Conservation (phyloP, 805 yeast species). For the Metschnikowia chrysomelidarum region DNA sequence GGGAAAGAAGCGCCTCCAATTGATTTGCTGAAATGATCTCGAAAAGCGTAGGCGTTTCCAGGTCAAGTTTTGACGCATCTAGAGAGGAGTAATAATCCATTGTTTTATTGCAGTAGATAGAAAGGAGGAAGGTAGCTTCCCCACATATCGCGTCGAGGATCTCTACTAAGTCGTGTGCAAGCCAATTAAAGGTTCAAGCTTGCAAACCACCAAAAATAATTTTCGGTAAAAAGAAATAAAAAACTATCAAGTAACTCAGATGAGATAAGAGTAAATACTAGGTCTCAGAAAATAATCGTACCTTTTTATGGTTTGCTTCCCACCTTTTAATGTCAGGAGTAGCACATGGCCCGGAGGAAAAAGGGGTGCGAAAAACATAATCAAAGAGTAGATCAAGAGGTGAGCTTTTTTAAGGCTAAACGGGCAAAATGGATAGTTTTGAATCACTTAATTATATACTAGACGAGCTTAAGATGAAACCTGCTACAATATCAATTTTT, state of each 20-base stretch:
- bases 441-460: slow-evolving; percentile 21
- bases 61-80: slow-evolving; percentile 72
- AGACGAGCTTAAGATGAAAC: slow-evolving; percentile 20
- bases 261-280: too few relatives aligned
- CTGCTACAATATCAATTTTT: slow-evolving; percentile 16
- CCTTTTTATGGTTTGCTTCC: too few relatives aligned
- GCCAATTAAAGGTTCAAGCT: too few relatives aligned
- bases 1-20: slow-evolving; percentile 72
- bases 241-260: too few relatives aligned
- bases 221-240: too few relatives aligned
- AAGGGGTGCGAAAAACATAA: not conserved
- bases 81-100: slow-evolving; percentile 83
- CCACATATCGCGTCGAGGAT: slow-evolving; percentile 10
- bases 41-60: slow-evolving; percentile 80
- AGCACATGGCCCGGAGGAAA: too few relatives aligned
- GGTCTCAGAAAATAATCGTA: too few relatives aligned
- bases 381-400: too few relatives aligned
- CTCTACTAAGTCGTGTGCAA: slow-evolving; percentile 2
- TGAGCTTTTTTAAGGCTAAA: too few relatives aligned
- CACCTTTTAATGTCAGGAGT: too few relatives aligned
- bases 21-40: slow-evolving; percentile 84
- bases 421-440: slow-evolving; percentile 23
- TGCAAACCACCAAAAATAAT: too few relatives aligned
- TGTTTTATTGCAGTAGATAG: not conserved
- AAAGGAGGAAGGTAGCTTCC: slow-evolving; percentile 1